Evolutionary conservation across 345 rosid genomes (phyloP).

Genomic region (Eucalyptus caleyi): DNA sequence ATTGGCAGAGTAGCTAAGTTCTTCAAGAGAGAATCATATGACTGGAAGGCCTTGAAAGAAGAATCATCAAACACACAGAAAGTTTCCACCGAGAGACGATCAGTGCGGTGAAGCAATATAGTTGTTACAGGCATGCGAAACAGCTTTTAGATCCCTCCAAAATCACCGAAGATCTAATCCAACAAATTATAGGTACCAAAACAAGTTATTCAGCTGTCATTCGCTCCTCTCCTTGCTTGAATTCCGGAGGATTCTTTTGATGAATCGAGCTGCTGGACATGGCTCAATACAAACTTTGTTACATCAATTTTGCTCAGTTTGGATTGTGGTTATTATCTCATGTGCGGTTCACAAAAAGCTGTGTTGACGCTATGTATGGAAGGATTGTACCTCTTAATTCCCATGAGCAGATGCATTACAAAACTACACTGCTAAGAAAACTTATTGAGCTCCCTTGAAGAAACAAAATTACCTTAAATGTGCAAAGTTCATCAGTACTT

Average conservation of each 20-base stretch:
- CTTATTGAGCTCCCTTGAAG: background rate
- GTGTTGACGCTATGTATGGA: background rate
- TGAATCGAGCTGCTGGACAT: background rate
- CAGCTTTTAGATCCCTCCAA: background rate
- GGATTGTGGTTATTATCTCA: background rate
- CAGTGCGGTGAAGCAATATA: background rate
- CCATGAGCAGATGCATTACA: background rate
- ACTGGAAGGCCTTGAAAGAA: background rate
- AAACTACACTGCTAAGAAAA: background rate
- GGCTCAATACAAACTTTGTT: background rate
- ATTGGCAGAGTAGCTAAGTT: background rate
- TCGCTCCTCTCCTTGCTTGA: background rate
- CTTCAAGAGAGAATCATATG: background rate
- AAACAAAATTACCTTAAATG: background rate
- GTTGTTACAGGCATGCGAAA: background rate
- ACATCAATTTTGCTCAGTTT: background rate
- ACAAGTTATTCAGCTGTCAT: background rate
- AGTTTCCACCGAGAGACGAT: background rate
- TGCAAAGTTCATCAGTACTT: background rate
- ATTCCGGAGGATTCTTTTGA: background rate
- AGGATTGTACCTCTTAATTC: background rate
- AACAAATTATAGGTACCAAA: background rate
- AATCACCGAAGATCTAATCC: background rate
- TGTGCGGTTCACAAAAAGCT: no score
- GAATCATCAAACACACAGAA: background rate